Percentiles rank a stretch among this genome's conserved stretches.
These are phyloP conservation scores for Termitomyces sp. DNA, from an alignment of 768 basidiomycete genomes.

Conservation along the genomic window DNA sequence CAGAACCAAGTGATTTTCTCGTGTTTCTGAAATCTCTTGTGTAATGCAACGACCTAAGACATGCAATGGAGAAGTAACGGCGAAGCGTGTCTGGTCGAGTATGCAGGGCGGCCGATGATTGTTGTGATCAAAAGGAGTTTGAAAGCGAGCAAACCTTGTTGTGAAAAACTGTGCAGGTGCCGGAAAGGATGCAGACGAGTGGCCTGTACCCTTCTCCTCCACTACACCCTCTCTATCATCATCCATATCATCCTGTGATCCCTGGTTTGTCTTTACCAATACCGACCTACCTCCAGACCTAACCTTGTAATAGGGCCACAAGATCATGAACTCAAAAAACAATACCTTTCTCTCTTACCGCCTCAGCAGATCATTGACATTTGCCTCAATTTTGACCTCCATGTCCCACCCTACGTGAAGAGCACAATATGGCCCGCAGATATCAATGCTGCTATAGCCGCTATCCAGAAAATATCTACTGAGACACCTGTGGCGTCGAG, in stretches of 20 bases:
- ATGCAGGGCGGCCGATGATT: not conserved
- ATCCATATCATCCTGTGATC: conserved; percentile 27
- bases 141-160: conserved; percentile 45
- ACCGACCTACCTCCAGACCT: conserved; percentile 10
- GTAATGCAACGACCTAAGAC: not conserved
- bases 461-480: conserved; percentile 32
- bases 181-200: conserved; percentile 56
- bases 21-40: not conserved
- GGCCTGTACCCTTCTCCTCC: conserved; percentile 30
- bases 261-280: conserved; percentile 18
- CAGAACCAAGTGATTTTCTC: not conserved
- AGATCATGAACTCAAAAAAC: conserved; percentile 63
- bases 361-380: conserved; percentile 74
- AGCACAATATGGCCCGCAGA: conserved; percentile 70
- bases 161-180: conserved; percentile 66
- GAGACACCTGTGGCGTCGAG: conserved; percentile 10
- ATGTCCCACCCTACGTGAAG: conserved; percentile 61
- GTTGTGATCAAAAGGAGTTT: conserved; percentile 4
- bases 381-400: conserved; percentile 64
- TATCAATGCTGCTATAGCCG: conserved; percentile 57
- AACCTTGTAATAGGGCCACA: conserved; percentile 23
- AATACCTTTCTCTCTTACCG: conserved; percentile 64
- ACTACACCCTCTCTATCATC: conserved; percentile 30
- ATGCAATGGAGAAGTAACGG: not conserved
- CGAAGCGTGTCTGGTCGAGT: not conserved